Evolutionary conservation across 148 eudicot genomes (phyloP).

Genomic region (Limonium bicolor): DNA sequence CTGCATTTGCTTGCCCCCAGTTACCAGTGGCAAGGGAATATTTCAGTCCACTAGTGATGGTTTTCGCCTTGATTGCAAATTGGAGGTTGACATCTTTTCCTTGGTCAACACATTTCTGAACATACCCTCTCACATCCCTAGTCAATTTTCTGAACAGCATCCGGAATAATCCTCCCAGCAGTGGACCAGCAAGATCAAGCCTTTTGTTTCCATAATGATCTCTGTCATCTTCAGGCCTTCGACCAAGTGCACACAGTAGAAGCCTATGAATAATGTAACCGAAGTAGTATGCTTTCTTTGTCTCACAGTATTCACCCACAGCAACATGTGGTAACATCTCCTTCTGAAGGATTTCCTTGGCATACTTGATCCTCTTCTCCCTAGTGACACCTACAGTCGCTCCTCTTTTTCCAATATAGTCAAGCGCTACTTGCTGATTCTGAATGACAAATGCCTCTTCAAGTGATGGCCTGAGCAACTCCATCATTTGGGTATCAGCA

Average conservation of each 20-base stretch:
- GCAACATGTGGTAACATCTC: conserved; percentile 99
- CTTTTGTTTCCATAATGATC: conserved; percentile 99
- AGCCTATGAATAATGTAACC: conserved; percentile 96
- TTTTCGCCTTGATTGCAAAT: conserved; percentile 96
- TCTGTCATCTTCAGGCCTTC: conserved; percentile 95
- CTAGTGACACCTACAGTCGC: conserved; percentile 82
- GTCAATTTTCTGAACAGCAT: conserved; percentile 91
- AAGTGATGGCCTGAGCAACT: conserved; percentile 84
- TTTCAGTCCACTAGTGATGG: conserved; percentile 94
- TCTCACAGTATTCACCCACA: conserved; percentile 91
- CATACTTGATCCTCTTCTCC: conserved; percentile 96
- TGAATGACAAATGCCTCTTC: conserved; percentile 99
- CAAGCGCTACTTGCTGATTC: conserved; percentile 95
- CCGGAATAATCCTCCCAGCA: conserved; percentile 91
- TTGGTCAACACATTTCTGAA: conserved; percentile 87
- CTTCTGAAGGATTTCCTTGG: conserved; percentile 88
- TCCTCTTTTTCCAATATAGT: conserved; percentile 96
- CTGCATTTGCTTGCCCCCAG: conserved; percentile 99
- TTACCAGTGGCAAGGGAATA: conserved; percentile 97
- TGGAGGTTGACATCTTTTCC: conserved; percentile 94
- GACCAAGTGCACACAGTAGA: conserved; percentile 77
- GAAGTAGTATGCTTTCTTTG: conserved; percentile 95
- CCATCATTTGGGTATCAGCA: conserved; percentile 95
- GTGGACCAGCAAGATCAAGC: conserved; percentile 97
- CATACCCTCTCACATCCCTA: conserved; percentile 89